Base-by-base conservation (phyloP, 2,329 filamentous ascomycete species). In the Thielaviopsis ethacetica region DNA sequence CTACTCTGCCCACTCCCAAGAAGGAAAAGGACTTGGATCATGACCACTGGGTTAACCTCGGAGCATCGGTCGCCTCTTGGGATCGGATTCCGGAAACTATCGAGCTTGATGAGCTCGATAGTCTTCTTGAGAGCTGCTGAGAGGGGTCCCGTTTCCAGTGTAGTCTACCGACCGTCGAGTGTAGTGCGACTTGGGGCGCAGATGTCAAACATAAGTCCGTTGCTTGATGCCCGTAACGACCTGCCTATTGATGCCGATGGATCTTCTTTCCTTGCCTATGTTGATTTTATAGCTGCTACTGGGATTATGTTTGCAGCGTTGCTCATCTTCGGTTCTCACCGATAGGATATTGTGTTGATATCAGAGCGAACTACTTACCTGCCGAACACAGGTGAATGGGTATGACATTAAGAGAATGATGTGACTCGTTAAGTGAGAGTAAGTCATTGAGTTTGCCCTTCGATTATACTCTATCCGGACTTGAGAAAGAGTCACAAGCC, bases 31-130 rank as follows among this genome's bases (percentile, higher is more conserved):
- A 72, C 59, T 62, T 61, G 44, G 73, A 76, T 61, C 65, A 68
- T 13, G 74, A 75, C 58, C 70, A 65, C 60, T 76, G 74, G 72
- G 67, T 71, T 44, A 24, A 53, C 47, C 49, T 61, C 19, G 59
- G 59, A 17, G 52, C 50, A 9, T 61, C 59, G n/a, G 38, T 61
- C 34, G 56, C 57, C 21, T 61, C 82, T 65, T 80, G 81, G 72
- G 85, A 86, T 67, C 78, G 78, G 68, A 89, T 84, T 68, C 90
- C 91, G 1, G 93, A 97, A 73, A 86, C 83, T 63, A 85, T 97
- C 65, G 90, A 94, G 69, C 81, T 97, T 54, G 89, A 95, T 53
- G 93, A 98, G 75, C 82, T 97, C 24, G 91, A 97, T 67, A 83
- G 86, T 65, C 80, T 96, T 69, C 81, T 96, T 66, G 84, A 87